Base-by-base conservation (phyloP, 768 basidiomycete species). In the Podaxis sp. region DNA sequence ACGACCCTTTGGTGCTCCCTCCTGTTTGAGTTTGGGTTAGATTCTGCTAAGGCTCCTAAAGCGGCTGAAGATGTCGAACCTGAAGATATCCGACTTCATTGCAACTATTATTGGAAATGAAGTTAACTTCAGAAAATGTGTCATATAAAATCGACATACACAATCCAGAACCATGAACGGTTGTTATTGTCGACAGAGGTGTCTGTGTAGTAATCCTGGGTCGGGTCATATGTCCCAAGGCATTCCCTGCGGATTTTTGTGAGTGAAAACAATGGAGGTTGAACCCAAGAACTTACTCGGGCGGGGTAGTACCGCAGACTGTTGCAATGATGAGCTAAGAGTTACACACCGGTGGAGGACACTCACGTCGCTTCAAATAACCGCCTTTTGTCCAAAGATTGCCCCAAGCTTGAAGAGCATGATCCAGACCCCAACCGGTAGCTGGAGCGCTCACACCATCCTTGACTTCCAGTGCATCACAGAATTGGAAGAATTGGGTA, bases 81-180 rank as follows among this genome's bases (percentile, higher is more conserved):
- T 84, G 82, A 19, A 82, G 72, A 66, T 73, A 89, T 36, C 90
- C 90, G 1, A 91, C 79, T 74, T 91, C 82, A 66, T 87, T 89
- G 68, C 90, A 91, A 4, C 87, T 88, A n/a, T 61, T 15, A n/a
- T 22, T 25, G 12, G 15, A 50, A 2, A 17, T n/a, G 25, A 50
- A 29, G 13, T 38, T n/a, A 22, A 27, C 15, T 4, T 15, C 15
- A 3, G 36, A 3, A 7, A 19, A 29, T 37, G 27, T 38, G 12
- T 25, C 8, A 24, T 29, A 19, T n/a, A 11, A 13, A 12, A 22
- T 2, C n/a, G 53, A 69, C 80, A 61, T 72, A 82, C 86, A 86
- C 82, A 68, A 89, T 83, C 90, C 90, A 91, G 61, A 76, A 72
- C 89, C 89, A 92, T 2, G 89, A 89, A 24, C 90, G 81, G 3